Evolutionary conservation across 129 eudicot genomes (phyloP).

Genomic region (Helichrysum umbraculigerum): DNA sequence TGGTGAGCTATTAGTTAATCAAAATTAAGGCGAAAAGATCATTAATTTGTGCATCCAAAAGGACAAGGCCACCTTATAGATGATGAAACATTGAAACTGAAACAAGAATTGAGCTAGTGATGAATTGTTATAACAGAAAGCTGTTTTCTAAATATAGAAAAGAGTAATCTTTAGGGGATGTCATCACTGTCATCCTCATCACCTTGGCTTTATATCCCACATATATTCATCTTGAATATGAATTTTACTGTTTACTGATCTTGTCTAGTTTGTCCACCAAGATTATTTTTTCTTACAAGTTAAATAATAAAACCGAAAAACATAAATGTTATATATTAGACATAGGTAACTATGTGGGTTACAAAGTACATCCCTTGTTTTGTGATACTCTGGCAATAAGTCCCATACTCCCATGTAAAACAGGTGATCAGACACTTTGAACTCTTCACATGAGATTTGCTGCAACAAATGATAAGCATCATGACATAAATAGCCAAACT

Average conservation of each 20-base stretch:
- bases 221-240: background rate
- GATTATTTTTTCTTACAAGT: background rate
- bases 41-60: background rate
- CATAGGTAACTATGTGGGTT: background rate
- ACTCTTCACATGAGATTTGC: constrained; percentile 26
- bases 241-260: background rate
- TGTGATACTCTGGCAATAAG: background rate
- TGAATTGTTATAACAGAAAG: constrained; percentile 24
- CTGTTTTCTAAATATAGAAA: constrained; percentile 18
- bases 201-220: background rate
- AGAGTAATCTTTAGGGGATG: background rate
- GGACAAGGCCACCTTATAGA: constrained; percentile 1
- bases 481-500: constrained; percentile 22
- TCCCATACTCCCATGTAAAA: constrained; percentile 18
- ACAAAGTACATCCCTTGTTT: background rate
- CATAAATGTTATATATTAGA: background rate
- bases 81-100: background rate
- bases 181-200: background rate
- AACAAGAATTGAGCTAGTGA: constrained; percentile 18
- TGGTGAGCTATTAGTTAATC: too few species aligned
- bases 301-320: background rate
- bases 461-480: constrained; percentile 9
- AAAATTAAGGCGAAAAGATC: background rate
- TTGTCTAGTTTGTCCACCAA: background rate
- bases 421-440: background rate